These are phyloP conservation scores for Cyberlindnera maclurae DNA, from an alignment of 805 yeast species.

Conservation along the genomic window DNA sequence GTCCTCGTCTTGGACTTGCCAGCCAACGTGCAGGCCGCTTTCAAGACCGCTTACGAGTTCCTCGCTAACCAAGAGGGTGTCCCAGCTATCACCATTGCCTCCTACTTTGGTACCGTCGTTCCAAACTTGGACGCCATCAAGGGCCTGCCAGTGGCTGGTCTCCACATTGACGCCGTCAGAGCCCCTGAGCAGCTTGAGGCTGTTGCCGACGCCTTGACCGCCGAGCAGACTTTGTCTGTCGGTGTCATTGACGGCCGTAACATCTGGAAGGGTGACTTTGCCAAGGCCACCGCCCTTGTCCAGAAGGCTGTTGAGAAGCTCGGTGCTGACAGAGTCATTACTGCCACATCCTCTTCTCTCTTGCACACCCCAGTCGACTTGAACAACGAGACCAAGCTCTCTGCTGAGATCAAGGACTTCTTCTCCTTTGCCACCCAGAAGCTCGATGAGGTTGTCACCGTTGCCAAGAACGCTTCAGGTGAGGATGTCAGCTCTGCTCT, in stretches of 20 bases:
- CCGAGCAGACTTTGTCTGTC: constrained; percentile 77
- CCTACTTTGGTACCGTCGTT: constrained; percentile 98
- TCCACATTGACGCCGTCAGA: constrained; percentile 96
- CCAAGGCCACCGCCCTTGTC: constrained; percentile 78
- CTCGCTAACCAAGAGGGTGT: constrained; percentile 59
- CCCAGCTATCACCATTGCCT: constrained; percentile 77
- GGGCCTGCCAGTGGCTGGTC: constrained; percentile 87
- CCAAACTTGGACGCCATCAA: constrained; percentile 90
- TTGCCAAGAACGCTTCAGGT: constrained; percentile 83
- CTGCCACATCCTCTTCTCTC: constrained; percentile 93
- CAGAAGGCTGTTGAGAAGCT: constrained; percentile 76
- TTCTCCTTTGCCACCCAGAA: constrained; percentile 98
- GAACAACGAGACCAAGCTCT: constrained; percentile 83
- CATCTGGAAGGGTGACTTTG: constrained; percentile 96
- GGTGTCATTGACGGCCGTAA: constrained; percentile 99
- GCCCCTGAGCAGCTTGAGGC: constrained; percentile 92
- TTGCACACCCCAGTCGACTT: constrained; percentile 98
- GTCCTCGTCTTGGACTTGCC: constrained; percentile 90
- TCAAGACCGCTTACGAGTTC: constrained; percentile 78
- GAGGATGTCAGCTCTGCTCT: constrained; percentile 70
- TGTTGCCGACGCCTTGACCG: constrained; percentile 58
- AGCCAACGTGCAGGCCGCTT: constrained; percentile 74
- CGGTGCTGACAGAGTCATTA: constrained; percentile 81
- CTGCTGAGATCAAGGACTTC: constrained; percentile 91
- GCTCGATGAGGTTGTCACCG: constrained; percentile 80